A percentile compares a stretch with the other conserved stretches of the same genome.
These are phyloP conservation scores for Acorus calamus DNA, from an alignment of 106 monocot genomes.

Conservation along the genomic window DNA sequence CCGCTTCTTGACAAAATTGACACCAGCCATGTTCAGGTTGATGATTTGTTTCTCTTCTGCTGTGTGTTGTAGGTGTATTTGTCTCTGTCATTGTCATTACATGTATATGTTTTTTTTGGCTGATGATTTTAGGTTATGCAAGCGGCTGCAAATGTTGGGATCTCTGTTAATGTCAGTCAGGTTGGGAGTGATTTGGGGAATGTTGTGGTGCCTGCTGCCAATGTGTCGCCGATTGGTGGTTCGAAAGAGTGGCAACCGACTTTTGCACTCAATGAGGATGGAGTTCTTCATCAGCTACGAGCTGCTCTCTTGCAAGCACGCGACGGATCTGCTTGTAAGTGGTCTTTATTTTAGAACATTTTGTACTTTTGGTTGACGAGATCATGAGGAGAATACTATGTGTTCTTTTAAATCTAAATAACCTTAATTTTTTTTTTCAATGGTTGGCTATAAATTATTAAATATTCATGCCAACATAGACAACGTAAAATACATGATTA, in stretches of 20 bases:
- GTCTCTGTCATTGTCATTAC: not conserved
- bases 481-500: no score
- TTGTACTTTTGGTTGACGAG: not conserved
- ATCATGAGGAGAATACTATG: not conserved
- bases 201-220: constrained; percentile 27
- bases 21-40: constrained; percentile 78
- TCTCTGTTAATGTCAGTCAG: constrained; percentile 59
- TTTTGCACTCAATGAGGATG: constrained; percentile 79
- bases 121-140: constrained; percentile 69
- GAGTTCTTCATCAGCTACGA: constrained; percentile 62
- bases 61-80: not conserved
- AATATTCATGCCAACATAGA: no score
- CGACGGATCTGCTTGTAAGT: constrained; percentile 57
- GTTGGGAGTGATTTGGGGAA: constrained; percentile 57
- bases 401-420: not conserved
- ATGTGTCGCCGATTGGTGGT: constrained; percentile 57
- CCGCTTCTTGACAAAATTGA: constrained; percentile 86
- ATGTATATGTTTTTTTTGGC: constrained; percentile 1
- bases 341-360: not conserved
- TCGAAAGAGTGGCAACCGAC: constrained; percentile 77
- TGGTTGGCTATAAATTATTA: no score
- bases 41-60: not conserved
- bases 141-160: constrained; percentile 54
- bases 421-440: no score
- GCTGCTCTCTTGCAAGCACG: constrained; percentile 59